Evolutionary conservation across 2,329 filamentous ascomycete species (phyloP), one percentile per base, ranked within the genome.

Genomic region (Neofusicoccum kwambonambiense): DNA sequence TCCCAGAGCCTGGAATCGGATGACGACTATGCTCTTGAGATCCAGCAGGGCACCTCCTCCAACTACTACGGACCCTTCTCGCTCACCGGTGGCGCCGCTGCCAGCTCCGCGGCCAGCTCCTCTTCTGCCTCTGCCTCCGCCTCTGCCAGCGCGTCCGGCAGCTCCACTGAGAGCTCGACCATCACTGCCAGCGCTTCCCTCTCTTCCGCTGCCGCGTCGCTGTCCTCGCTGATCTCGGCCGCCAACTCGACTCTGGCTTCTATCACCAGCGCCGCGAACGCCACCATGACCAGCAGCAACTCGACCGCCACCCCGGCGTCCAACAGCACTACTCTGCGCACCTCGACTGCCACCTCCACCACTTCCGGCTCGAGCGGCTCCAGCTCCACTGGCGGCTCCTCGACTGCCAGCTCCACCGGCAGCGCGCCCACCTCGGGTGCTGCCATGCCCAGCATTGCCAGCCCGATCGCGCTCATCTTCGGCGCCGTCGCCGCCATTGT

Each of bases 11-110:
- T 87, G 34, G 69, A 74, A 50, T 74, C 79, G 67, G 81, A 76
- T 64, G 66, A 73, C 42, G 78, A 86, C 76, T 89, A 88, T 71
- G 86, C 87, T 63, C 81, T 89, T 65, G 76, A 87, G 73, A 87
- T 89, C 75, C 73, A 70, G 13, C 86, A 87, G 72, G 82, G 79
- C 65, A 76, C 72, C 45, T 68, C 77, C 56, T 71, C 78, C 73
- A 89, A 89, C 78, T 88, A 87, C 78, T 84, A 81, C 51, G 83
- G 80, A 50, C 80, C 80, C 35, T 79, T 88, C 73, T 70, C 72
- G 37, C 72, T 86, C 51, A 73, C 76, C 41, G 80, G 80, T 45
- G 54, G 35, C 78, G 88, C 87, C 77, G 84, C 81, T 54, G 82
- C 80, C 52, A 80, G 80, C 39, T 79, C 88, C 72, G 71, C 72